phyloP scores from a whole-genome alignment of 2,329 filamentous ascomycete species.

The Colletotrichum sp. region DNA sequence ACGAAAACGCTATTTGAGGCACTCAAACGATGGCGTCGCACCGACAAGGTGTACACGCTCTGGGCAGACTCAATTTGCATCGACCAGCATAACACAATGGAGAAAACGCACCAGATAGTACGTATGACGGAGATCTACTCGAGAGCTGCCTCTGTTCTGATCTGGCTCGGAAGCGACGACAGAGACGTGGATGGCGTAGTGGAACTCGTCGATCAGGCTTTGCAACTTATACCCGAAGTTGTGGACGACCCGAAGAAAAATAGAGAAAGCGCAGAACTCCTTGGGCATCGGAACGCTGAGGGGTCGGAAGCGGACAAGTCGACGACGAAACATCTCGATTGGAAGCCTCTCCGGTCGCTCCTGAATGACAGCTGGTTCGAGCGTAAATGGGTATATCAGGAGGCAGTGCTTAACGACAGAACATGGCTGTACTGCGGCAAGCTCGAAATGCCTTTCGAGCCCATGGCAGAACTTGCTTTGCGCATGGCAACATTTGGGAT shows the following conservation, averaged over 20 bases:
- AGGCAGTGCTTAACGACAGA: neutral
- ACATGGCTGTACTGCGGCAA: neutral
- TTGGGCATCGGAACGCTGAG: neutral
- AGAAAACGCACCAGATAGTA: neutral
- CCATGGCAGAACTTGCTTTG: neutral
- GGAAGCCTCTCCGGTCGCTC: neutral
- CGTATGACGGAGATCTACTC: neutral
- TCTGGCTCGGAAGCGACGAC: neutral
- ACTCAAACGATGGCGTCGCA: neutral
- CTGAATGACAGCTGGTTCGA: neutral
- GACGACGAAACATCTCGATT: neutral
- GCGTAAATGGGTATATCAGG: neutral
- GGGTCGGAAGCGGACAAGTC: neutral
- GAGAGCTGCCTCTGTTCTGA: neutral
- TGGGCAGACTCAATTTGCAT: constrained; percentile 1
- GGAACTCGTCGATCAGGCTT: neutral
- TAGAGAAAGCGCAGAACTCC: neutral
- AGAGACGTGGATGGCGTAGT: neutral
- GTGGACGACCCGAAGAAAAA: neutral
- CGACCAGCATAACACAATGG: neutral
- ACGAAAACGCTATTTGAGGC: constrained; percentile 21
- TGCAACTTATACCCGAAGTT: neutral
- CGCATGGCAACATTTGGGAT: neutral
- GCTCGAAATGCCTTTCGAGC: neutral
- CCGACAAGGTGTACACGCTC: neutral